phyloP scores from a whole-genome alignment of 2,329 filamentous ascomycete genomes.

The Mycocentrospora acerina region DNA sequence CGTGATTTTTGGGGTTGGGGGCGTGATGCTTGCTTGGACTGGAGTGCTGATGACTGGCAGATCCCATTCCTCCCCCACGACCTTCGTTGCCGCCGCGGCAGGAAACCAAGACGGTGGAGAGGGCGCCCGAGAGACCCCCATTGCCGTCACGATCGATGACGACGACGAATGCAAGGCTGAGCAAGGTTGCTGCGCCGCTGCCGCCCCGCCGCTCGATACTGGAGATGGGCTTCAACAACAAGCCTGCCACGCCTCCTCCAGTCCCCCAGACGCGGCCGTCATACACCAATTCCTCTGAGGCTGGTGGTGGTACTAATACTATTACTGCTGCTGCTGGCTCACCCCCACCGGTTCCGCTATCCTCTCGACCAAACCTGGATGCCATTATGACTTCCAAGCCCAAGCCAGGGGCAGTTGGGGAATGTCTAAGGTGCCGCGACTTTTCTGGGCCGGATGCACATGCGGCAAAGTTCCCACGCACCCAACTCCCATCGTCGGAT shows the following conservation, averaged over 20 bases:
- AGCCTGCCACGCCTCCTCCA: conserved; percentile 35
- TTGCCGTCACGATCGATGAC: conserved; percentile 18
- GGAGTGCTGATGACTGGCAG: conserved; percentile 7
- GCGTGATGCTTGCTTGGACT: no score
- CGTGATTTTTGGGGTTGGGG: neutral
- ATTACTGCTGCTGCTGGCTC: conserved; percentile 15
- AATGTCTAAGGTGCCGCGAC: conserved; percentile 81
- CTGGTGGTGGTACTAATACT: no score
- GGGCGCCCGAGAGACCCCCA: conserved; percentile 15
- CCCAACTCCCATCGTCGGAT: conserved; percentile 67
- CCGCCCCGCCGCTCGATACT: conserved; percentile 49
- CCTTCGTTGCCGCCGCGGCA: conserved; percentile 24
- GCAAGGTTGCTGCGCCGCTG: conserved; percentile 26
- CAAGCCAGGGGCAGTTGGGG: conserved; percentile 24
- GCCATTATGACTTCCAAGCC: conserved; percentile 53
- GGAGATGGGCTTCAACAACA: conserved; percentile 50
- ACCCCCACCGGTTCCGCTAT: conserved; percentile 56
- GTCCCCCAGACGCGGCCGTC: conserved; percentile 29
- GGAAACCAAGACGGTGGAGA: conserved; percentile 8
- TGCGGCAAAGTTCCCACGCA: conserved; percentile 73
- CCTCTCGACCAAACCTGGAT: conserved; percentile 60
- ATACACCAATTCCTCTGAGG: conserved; percentile 4
- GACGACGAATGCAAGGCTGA: conserved; percentile 7
- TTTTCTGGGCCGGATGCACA: conserved; percentile 80
- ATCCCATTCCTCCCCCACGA: conserved; percentile 15